Percentiles rank a stretch among this genome's conserved stretches.
Evolutionary conservation across 768 basidiomycete genomes (phyloP).

Genomic region (Leucocoprinus sp.): DNA sequence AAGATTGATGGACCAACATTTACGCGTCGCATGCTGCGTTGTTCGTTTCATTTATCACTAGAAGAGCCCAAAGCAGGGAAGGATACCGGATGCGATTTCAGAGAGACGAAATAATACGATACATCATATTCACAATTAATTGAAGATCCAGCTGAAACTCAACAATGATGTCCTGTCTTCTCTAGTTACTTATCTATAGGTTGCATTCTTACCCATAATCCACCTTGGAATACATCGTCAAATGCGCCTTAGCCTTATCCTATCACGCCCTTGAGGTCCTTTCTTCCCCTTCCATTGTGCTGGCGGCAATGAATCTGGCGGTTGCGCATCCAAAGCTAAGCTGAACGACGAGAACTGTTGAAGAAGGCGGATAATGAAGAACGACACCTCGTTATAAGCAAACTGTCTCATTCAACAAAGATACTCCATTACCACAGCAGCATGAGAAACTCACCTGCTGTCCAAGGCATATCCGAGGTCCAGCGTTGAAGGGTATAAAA

Average conservation of each 20-base stretch:
- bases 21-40: no score
- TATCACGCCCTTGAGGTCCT: constrained; percentile 31
- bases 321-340: constrained; percentile 29
- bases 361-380: constrained; percentile 46
- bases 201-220: constrained; percentile 20
- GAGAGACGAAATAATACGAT: no score
- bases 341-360: constrained; percentile 38
- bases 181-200: no score
- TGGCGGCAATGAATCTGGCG: constrained; percentile 30
- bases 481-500: constrained; percentile 34
- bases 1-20: no score
- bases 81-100: no score
- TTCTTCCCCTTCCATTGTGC: constrained; percentile 29
- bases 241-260: constrained; percentile 20
- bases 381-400: constrained; percentile 47
- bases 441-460: constrained; percentile 21
- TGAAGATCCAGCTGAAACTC: no score
- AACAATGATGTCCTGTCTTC: no score
- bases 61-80: no score
- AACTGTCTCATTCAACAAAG: constrained; percentile 23
- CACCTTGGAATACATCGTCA: constrained; percentile 36
- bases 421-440: constrained; percentile 32
- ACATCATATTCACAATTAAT: no score
- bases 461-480: constrained; percentile 30
- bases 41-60: no score